A percentile compares a stretch with the other conserved stretches of the same genome.
phyloP scores from a whole-genome alignment of 306 rosid species.

The Geum urbanum region DNA sequence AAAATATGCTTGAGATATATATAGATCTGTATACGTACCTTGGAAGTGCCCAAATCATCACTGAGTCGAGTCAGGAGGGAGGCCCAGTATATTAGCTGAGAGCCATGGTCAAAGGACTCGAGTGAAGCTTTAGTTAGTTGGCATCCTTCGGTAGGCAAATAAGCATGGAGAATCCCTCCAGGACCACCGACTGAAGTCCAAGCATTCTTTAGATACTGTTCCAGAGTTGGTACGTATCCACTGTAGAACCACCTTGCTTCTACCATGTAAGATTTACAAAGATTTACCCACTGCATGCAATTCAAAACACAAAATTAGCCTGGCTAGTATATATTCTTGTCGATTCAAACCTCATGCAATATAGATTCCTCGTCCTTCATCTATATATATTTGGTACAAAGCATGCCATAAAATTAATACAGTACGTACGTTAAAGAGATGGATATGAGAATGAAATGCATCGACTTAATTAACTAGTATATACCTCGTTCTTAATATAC shows the following conservation, averaged over 20 bases:
- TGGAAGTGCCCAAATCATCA: slow-evolving; percentile 33
- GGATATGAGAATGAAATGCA: too few species aligned
- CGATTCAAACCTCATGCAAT: too few species aligned
- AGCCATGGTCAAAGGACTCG: slow-evolving; percentile 11
- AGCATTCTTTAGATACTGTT: slow-evolving; percentile 27
- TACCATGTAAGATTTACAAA: slow-evolving; percentile 22
- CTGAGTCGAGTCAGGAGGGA: slow-evolving; percentile 21
- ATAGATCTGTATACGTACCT: slow-evolving; percentile 2
- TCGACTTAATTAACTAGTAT: too few species aligned
- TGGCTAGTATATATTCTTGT: too few species aligned
- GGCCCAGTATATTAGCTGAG: slow-evolving; percentile 24
- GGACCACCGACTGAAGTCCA: slow-evolving; percentile 30
- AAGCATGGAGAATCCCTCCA: slow-evolving; percentile 27
- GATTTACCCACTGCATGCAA: slow-evolving; percentile 29
- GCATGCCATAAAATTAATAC: too few species aligned
- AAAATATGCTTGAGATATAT: neutral
- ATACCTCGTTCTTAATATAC: slow-evolving; percentile 23
- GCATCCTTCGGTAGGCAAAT: slow-evolving; percentile 1
- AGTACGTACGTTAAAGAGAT: too few species aligned
- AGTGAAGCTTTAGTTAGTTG: slow-evolving; percentile 11
- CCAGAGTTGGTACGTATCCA: slow-evolving; percentile 17
- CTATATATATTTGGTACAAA: too few species aligned
- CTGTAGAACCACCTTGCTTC: slow-evolving; percentile 34
- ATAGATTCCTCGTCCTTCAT: too few species aligned
- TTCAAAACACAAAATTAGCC: too few species aligned